Evolutionary conservation across 306 rosid species (phyloP).

Genomic region (Elaeagnus macrophylla): DNA sequence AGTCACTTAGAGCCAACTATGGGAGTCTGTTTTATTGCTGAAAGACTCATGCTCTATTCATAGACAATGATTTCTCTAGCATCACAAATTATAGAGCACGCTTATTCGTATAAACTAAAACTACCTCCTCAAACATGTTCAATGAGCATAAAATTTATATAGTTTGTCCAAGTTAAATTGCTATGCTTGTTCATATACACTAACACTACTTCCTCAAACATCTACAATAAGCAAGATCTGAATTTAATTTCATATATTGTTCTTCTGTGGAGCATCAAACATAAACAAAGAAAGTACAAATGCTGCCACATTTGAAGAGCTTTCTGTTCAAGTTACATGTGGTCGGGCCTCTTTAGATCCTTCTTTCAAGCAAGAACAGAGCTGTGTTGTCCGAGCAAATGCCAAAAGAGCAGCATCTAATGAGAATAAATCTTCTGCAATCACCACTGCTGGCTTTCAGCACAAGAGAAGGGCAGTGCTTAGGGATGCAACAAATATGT

Average conservation of each 20-base stretch:
- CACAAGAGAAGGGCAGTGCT: conserved; percentile 67
- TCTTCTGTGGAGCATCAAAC: conserved; percentile 42
- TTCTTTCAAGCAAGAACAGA: conserved; percentile 35
- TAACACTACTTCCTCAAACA: conserved; percentile 17
- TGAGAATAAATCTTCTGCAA: conserved; percentile 29
- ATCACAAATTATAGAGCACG: no score
- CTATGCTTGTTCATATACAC: conserved; percentile 14
- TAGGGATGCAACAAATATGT: conserved; percentile 48
- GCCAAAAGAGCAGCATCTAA: conserved; percentile 51
- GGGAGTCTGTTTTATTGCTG: no score
- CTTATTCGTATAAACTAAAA: no score
- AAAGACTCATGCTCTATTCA: no score
- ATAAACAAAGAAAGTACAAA: conserved; percentile 42
- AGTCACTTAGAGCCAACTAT: no score
- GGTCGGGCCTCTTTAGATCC: conserved; percentile 53
- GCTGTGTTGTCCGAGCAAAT: conserved; percentile 20
- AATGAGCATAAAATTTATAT: neutral
- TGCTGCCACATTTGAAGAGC: conserved; percentile 45
- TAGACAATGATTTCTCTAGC: no score
- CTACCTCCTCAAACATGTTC: no score
- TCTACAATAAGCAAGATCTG: conserved; percentile 37
- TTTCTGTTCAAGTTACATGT: conserved; percentile 53
- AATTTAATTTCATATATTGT: conserved; percentile 25
- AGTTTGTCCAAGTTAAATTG: neutral
- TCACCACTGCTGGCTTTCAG: conserved; percentile 31